phyloP scores from a whole-genome alignment of 164 flowering plant genomes.

The Aristolochia californica region DNA sequence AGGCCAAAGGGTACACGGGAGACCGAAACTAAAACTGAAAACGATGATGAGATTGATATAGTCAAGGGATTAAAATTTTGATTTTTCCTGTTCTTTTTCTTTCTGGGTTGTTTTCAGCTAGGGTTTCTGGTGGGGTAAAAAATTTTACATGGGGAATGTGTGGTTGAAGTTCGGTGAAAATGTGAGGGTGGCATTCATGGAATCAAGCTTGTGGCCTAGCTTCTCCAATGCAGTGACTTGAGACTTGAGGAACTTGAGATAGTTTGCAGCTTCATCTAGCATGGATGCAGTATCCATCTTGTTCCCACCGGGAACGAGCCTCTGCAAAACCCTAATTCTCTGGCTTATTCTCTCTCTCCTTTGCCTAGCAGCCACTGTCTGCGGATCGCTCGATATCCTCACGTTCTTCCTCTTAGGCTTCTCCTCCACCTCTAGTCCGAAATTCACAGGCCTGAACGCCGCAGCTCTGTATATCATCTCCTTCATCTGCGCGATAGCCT shows the following conservation, averaged over 20 bases:
- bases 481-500: slow-evolving; percentile 86
- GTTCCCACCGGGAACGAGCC: slow-evolving; percentile 83
- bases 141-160: slow-evolving; percentile 40
- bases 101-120: neutral
- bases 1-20: too few relatives aligned
- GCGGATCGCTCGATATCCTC: slow-evolving; percentile 81
- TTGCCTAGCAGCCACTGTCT: slow-evolving; percentile 92
- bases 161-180: slow-evolving; percentile 31
- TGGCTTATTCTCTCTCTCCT: slow-evolving; percentile 93
- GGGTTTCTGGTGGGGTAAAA: neutral
- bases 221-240: slow-evolving; percentile 68
- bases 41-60: neutral
- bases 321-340: slow-evolving; percentile 77
- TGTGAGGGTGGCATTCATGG: slow-evolving; percentile 18
- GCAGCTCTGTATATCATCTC: slow-evolving; percentile 90
- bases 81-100: too few relatives aligned
- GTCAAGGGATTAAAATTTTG: too few relatives aligned
- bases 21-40: too few relatives aligned
- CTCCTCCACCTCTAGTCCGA: slow-evolving; percentile 56
- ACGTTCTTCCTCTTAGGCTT: slow-evolving; percentile 91
- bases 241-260: slow-evolving; percentile 78
- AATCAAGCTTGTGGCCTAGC: slow-evolving; percentile 36
- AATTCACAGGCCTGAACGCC: slow-evolving; percentile 71
- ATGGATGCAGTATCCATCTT: slow-evolving; percentile 99
- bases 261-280: slow-evolving; percentile 98